Evolutionary conservation across 148 eudicot genomes (phyloP), one percentile per base, ranked within the genome.

Genomic region (Heliosperma pusillum): DNA sequence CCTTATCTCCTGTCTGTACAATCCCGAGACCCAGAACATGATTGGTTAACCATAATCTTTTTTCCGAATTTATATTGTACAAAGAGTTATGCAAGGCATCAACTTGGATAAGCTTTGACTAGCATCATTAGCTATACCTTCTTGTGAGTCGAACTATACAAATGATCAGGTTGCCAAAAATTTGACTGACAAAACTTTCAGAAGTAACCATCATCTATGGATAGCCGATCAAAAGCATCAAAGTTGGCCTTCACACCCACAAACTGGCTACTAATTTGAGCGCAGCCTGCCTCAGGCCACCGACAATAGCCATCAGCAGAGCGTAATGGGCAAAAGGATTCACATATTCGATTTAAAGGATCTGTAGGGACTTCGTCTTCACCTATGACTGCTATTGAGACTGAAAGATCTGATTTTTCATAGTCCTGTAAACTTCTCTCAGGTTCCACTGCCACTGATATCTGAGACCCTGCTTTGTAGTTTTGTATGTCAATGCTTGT

Each of bases 241-340:
- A 82, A 96, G 79, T 96, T 92, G 7, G 97, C 97, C 77, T 86
- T 90, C 76, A 96, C 66, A 2, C 97, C 99, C 24, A 96, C 85
- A 78, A 96, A 96, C 79, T 96, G 97, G 82, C 94, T 92, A 62
- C 93, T 86, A 63, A 82, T 64, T 80, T 89, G 97, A 80, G 99
- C 97, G 80, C 99, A 96, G 72, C 94, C 97, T 76, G 90, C 91
- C 74, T 92, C 86, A 9, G 97, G 97, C 97, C 97, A 96, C 81
- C 83, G 81, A 81, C 99, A 96, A 21, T 77, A 80, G 76, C 99
- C 97, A 72, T 92, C 97, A 58, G 85, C 77, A 2, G 91, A 77
- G 11, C 88, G 88, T 30, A 89, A 78, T 8, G 97, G 97, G 81
- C 97, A 95, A 73, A 90, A 78, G n/a, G 94, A 86, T 74, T 90